Conservation (phyloP, 1,284 basidiomycete species). For the Ceratobasidium sp. region DNA sequence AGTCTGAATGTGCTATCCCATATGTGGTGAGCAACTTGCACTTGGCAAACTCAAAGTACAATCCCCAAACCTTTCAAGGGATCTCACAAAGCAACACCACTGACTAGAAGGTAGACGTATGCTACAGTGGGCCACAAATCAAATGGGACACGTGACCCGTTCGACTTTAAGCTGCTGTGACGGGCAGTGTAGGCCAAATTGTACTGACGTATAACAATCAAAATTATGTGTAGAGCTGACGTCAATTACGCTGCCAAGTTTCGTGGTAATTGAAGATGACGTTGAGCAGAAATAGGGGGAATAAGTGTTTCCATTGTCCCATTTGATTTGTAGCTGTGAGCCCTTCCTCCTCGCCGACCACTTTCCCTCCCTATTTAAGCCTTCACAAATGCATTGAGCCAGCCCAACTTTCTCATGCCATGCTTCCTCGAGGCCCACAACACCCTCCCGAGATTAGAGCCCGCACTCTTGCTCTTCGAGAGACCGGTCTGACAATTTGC, state of each 20-base stretch:
- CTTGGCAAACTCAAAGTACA: neutral
- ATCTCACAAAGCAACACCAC: neutral
- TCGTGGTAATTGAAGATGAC: neutral
- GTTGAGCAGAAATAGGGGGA: neutral
- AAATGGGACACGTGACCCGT: neutral
- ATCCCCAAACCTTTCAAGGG: neutral
- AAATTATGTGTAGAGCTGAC: neutral
- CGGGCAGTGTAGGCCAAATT: neutral
- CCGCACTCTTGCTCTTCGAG: neutral
- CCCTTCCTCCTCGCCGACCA: neutral
- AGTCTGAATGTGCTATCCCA: neutral
- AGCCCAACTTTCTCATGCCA: neutral
- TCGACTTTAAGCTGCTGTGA: neutral
- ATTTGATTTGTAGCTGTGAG: neutral
- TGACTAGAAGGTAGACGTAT: neutral
- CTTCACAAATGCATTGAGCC: no score
- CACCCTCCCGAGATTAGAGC: slow-evolving; percentile 10
- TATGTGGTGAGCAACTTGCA: neutral
- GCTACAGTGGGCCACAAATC: slow-evolving; percentile 1
- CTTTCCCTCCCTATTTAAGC: no score
- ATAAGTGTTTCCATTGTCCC: neutral
- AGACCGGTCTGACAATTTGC: neutral
- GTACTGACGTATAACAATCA: neutral
- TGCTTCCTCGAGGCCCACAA: neutral
- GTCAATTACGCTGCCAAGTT: neutral